These are phyloP conservation scores for Euphrasia arctica DNA, from an alignment of 305 asterid species.

Conservation along the genomic window DNA sequence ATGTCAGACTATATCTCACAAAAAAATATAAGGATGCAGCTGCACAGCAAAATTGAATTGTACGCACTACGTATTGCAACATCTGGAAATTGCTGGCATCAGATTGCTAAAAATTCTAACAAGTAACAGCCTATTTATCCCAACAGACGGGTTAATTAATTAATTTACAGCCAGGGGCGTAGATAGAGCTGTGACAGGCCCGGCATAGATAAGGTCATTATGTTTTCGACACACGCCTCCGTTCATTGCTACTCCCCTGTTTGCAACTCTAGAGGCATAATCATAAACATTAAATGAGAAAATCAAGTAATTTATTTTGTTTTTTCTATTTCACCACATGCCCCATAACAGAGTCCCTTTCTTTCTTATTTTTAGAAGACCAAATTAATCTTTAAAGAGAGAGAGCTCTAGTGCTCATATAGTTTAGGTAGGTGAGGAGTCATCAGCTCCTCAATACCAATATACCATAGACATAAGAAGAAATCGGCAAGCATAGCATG, in stretches of 20 bases:
- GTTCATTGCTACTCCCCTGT: too few species aligned
- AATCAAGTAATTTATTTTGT: background rate
- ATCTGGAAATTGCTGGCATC: slow-evolving; percentile 1
- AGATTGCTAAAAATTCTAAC: background rate
- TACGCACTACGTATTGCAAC: background rate
- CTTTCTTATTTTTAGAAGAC: background rate
- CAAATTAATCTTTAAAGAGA: background rate
- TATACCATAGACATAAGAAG: too few species aligned
- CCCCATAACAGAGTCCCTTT: background rate
- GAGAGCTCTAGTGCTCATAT: too few species aligned
- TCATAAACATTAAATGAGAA: background rate
- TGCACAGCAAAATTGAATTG: background rate
- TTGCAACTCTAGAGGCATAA: background rate
- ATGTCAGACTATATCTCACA: background rate
- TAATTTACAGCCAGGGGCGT: background rate
- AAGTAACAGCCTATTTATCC: background rate
- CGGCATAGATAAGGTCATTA: too few species aligned
- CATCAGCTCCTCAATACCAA: too few species aligned
- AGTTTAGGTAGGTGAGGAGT: too few species aligned
- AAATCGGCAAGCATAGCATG: too few species aligned
- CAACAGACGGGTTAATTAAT: background rate
- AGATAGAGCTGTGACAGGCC: too few species aligned
- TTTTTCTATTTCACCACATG: background rate
- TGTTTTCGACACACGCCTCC: too few species aligned
- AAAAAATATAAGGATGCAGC: too few species aligned